Evolutionary conservation across 495 filamentous ascomycete species (phyloP).

Genomic region (Tuber microsphaerosporum): DNA sequence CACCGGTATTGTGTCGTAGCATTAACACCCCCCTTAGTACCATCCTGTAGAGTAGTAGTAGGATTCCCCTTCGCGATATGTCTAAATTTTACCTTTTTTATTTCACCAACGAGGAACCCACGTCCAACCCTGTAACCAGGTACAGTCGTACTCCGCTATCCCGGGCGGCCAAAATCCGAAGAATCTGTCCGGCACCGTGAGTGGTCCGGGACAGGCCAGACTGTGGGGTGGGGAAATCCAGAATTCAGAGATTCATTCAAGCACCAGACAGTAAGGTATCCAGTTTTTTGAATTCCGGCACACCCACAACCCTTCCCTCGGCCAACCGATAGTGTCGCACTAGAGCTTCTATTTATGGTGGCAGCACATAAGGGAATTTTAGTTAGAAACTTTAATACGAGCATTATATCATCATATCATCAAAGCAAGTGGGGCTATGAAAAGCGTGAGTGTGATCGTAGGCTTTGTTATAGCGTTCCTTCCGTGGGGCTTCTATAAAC

Average conservation of each 20-base stretch:
- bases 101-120: neutral
- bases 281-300: neutral
- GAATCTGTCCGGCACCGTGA: neutral
- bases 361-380: too few species aligned
- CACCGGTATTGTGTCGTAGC: neutral
- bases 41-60: neutral
- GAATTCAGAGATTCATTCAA: neutral
- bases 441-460: too few species aligned
- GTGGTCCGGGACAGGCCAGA: neutral
- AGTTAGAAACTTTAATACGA: too few species aligned
- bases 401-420: too few species aligned
- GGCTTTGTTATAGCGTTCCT: too few species aligned
- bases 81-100: neutral
- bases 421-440: too few species aligned
- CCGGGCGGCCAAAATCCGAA: neutral
- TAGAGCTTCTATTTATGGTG: too few species aligned
- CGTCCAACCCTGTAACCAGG: neutral
- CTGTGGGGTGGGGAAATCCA: neutral
- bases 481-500: too few species aligned
- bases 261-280: neutral
- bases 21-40: neutral
- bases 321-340: too few species aligned
- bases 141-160: neutral
- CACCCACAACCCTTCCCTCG: too few species aligned
- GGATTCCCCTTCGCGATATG: neutral